Evolutionary conservation across 768 basidiomycete genomes (phyloP).

Genomic region (Bullera alba): DNA sequence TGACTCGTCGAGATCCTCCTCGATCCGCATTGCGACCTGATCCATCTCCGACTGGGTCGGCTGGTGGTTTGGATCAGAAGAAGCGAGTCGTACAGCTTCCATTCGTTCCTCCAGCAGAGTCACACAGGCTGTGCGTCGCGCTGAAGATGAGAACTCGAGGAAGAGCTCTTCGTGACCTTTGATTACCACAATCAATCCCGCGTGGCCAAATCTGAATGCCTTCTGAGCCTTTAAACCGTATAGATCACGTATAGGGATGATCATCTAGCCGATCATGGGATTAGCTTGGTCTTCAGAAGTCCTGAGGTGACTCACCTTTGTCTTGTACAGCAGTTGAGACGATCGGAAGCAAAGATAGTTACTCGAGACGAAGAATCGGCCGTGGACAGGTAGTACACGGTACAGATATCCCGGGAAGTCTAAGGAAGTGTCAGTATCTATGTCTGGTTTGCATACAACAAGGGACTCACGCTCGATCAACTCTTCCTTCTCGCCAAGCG

Average conservation of each 20-base stretch:
- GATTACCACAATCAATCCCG: slow-evolving; percentile 81
- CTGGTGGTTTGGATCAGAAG: slow-evolving; percentile 44
- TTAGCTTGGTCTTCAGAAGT: slow-evolving; percentile 1
- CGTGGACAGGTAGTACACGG: slow-evolving; percentile 79
- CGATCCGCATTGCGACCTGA: slow-evolving; percentile 61
- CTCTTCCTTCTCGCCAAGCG: slow-evolving; percentile 78
- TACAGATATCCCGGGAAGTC: slow-evolving; percentile 88
- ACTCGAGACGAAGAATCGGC: slow-evolving; percentile 81
- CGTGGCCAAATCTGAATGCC: slow-evolving; percentile 81
- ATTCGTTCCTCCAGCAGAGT: slow-evolving; percentile 69
- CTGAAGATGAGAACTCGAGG: slow-evolving; percentile 80
- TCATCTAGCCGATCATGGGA: slow-evolving; percentile 62
- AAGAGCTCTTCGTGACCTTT: slow-evolving; percentile 97
- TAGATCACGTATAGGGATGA: slow-evolving; percentile 82
- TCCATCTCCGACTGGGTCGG: slow-evolving; percentile 11
- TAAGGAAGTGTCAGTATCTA: slow-evolving; percentile 43
- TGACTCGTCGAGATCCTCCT: slow-evolving; percentile 73
- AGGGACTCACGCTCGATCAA: slow-evolving; percentile 72
- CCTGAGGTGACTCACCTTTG: slow-evolving; percentile 56
- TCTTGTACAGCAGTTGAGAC: slow-evolving; percentile 70
- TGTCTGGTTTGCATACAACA: background rate
- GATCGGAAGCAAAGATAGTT: slow-evolving; percentile 95
- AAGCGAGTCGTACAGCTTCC: slow-evolving; percentile 57
- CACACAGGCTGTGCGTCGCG: slow-evolving; percentile 72
- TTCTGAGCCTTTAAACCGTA: slow-evolving; percentile 74